These are phyloP conservation scores for Phyllosticta citrichinensis DNA, from an alignment of 2,329 filamentous ascomycete species.

Conservation along the genomic window DNA sequence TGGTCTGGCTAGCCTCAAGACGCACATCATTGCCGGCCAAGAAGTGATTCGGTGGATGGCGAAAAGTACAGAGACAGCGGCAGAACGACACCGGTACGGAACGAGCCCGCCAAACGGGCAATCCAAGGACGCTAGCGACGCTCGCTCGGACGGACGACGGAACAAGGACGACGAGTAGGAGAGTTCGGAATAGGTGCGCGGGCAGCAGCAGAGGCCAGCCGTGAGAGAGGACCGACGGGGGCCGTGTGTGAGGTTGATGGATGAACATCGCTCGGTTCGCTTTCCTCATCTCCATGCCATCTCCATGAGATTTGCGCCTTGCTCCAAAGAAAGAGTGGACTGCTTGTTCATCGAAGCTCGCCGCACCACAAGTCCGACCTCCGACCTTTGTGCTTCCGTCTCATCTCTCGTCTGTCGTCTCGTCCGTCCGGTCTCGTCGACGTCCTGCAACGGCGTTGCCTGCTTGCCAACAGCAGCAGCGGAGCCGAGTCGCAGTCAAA, in stretches of 20 bases:
- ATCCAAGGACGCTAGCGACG: not conserved
- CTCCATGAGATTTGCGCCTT: not conserved
- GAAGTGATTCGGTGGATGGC: too few relatives aligned
- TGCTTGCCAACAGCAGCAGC: not conserved
- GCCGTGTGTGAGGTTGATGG: not conserved
- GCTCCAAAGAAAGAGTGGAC: not conserved
- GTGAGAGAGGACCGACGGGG: not conserved
- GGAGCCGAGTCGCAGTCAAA: not conserved
- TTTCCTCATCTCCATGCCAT: not conserved
- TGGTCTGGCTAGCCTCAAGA: too few relatives aligned
- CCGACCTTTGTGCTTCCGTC: not conserved
- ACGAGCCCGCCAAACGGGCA: not conserved
- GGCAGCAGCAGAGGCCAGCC: too few relatives aligned
- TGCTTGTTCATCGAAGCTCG: not conserved
- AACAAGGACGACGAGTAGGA: not conserved
- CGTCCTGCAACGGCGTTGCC: not conserved
- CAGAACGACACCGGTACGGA: not conserved
- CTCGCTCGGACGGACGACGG: not conserved
- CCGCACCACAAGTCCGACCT: not conserved
- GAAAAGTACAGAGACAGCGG: not conserved
- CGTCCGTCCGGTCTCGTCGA: not conserved
- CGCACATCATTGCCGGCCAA: too few relatives aligned
- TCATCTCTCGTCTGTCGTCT: not conserved
- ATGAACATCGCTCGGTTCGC: not conserved
- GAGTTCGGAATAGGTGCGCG: not conserved